A percentile compares a stretch with the other conserved stretches of the same genome.
Evolutionary conservation across 345 rosid genomes (phyloP).

Genomic region (Heritiera littoralis): DNA sequence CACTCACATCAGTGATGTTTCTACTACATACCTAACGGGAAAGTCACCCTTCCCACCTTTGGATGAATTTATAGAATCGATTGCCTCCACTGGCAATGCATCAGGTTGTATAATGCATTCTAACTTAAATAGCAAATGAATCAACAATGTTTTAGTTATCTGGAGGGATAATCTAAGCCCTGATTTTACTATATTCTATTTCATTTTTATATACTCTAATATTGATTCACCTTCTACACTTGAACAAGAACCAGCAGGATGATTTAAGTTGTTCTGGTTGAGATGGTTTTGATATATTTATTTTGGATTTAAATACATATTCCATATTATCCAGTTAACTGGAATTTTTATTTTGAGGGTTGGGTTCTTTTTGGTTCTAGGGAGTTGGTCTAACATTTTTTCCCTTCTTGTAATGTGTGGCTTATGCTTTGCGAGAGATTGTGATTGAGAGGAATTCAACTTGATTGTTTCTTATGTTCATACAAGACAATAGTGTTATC

Average conservation of each 20-base stretch:
- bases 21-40: constrained; percentile 50
- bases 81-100: constrained; percentile 63
- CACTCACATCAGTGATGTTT: constrained; percentile 40
- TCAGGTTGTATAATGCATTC: constrained; percentile 53
- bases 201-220: not conserved
- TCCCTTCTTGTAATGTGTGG: not conserved
- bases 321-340: not conserved
- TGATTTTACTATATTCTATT: not conserved
- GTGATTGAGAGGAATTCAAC: not conserved
- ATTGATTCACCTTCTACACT: not conserved
- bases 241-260: not conserved
- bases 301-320: not conserved
- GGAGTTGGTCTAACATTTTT: not conserved
- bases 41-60: constrained; percentile 81
- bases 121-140: constrained; percentile 12
- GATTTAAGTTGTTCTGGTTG: not conserved
- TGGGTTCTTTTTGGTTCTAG: not conserved
- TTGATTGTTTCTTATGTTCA: not conserved
- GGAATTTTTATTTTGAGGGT: not conserved
- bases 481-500: not conserved
- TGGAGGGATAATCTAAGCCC: not conserved
- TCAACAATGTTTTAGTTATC: constrained; percentile 10
- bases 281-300: not conserved
- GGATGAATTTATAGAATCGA: constrained; percentile 77
- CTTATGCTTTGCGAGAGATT: not conserved